A percentile compares a stretch with the other conserved stretches of the same genome.
Evolutionary conservation across 495 filamentous ascomycete species (phyloP).

Genomic region (Aspergillus funiculosus): DNA sequence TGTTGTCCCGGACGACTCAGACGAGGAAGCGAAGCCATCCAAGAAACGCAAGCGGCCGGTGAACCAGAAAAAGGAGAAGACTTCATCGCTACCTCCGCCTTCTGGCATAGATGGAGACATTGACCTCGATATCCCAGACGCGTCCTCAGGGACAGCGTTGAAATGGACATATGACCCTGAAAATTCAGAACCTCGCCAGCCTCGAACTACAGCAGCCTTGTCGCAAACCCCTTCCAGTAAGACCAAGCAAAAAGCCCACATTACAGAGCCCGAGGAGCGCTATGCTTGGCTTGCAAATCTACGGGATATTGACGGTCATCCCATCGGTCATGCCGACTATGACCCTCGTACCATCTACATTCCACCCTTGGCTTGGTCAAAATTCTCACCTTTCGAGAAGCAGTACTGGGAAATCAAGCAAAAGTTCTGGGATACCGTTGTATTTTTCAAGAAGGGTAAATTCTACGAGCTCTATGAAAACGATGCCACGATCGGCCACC

Average conservation of each 20-base stretch:
- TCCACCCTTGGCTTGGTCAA: conserved; percentile 64
- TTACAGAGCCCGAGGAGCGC: conserved; percentile 71
- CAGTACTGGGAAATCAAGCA: conserved; percentile 99
- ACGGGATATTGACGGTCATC: conserved; percentile 73
- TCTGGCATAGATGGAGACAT: conserved; percentile 46
- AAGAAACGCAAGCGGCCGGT: conserved; percentile 69
- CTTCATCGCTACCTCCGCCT: conserved; percentile 45
- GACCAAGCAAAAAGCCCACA: conserved; percentile 69
- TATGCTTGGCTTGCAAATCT: conserved; percentile 87
- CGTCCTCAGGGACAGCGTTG: conserved; percentile 66
- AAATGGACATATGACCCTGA: conserved; percentile 85
- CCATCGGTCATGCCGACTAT: conserved; percentile 77
- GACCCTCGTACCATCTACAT: conserved; percentile 90
- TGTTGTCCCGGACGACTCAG: conserved; percentile 70
- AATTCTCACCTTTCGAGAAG: conserved; percentile 91
- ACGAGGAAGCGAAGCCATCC: conserved; percentile 61
- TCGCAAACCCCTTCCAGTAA: conserved; percentile 45
- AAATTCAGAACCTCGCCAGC: conserved; percentile 56
- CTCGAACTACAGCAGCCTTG: conserved; percentile 35
- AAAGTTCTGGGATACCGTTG: conserved; percentile 93
- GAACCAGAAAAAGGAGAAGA: conserved; percentile 47
- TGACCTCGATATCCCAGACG: conserved; percentile 44
- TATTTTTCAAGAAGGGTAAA: conserved; percentile 99
- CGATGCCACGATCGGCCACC: conserved; percentile 94
- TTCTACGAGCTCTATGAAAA: conserved; percentile 99